Conservation (phyloP, 805 yeast species). For the Candida endomychidarum region DNA sequence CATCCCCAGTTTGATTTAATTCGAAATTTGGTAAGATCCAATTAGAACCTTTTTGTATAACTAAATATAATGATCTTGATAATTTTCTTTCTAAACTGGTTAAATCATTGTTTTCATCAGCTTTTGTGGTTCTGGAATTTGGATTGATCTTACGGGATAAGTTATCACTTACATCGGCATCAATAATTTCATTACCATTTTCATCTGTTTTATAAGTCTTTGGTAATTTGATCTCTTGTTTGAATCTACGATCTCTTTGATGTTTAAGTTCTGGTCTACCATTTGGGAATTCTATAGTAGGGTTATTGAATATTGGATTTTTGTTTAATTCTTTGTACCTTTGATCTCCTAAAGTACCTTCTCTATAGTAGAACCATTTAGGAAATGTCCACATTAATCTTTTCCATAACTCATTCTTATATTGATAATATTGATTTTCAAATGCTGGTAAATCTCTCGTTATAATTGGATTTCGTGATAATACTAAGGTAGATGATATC, state of each 20-base stretch:
- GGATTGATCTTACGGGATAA: conserved; percentile 68
- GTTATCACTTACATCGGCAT: conserved; percentile 45
- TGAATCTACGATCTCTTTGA: conserved; percentile 82
- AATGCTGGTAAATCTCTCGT: conserved; percentile 74
- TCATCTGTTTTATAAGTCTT: conserved; percentile 47
- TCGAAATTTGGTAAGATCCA: conserved; percentile 86
- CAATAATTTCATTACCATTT: conserved; percentile 29
- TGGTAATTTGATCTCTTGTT: conserved; percentile 78
- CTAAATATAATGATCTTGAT: conserved; percentile 74
- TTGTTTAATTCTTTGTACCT: conserved; percentile 72
- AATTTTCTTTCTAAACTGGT: conserved; percentile 76
- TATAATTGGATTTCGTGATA: conserved; percentile 81
- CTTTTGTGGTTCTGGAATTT: conserved; percentile 71
- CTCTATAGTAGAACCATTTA: conserved; percentile 83
- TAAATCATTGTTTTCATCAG: conserved; percentile 64
- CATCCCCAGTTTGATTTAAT: conserved; percentile 24
- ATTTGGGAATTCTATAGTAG: conserved; percentile 74
- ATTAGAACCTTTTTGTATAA: conserved; percentile 48
- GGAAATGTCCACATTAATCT: conserved; percentile 98
- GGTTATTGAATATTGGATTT: conserved; percentile 70
- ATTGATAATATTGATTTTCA: conserved; percentile 72
- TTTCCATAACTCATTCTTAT: conserved; percentile 82
- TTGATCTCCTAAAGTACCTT: conserved; percentile 86
- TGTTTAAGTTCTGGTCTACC: conserved; percentile 87
- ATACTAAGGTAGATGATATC: conserved; percentile 54